phyloP scores from a whole-genome alignment of 495 filamentous ascomycete species.

The Penicillium bialowiezense region DNA sequence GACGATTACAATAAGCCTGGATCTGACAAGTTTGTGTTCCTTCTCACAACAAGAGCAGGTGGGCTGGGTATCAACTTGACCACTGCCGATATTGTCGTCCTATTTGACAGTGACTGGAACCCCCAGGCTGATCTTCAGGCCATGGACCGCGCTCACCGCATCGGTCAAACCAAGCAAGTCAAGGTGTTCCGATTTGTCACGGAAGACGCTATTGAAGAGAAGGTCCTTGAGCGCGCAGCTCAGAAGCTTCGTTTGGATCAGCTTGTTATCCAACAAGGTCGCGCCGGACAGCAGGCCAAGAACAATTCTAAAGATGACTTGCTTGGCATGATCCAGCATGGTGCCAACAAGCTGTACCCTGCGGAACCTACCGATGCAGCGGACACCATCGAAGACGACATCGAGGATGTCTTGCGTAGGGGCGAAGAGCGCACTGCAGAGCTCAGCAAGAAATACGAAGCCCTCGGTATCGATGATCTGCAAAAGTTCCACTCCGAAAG shows the following conservation, averaged over 20 bases:
- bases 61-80: slow-evolving; percentile 99
- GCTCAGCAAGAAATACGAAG: slow-evolving; percentile 90
- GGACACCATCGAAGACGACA: slow-evolving; percentile 78
- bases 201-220: slow-evolving; percentile 97
- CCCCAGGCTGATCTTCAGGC: slow-evolving; percentile 97
- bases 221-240: slow-evolving; percentile 94
- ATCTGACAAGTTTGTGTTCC: slow-evolving; percentile 96
- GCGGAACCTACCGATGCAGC: slow-evolving; percentile 52
- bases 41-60: slow-evolving; percentile 95
- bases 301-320: slow-evolving; percentile 93
- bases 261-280: slow-evolving; percentile 98
- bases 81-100: slow-evolving; percentile 89
- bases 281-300: slow-evolving; percentile 82
- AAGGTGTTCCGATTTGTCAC: slow-evolving; percentile 95
- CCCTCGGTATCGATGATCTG: slow-evolving; percentile 95
- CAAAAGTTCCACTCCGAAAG: slow-evolving; percentile 98
- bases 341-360: slow-evolving; percentile 82
- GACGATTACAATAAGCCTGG: slow-evolving; percentile 96
- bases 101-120: slow-evolving; percentile 99
- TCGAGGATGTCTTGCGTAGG: slow-evolving; percentile 80
- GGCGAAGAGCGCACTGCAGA: slow-evolving; percentile 88
- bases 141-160: slow-evolving; percentile 98
- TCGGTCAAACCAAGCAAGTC: slow-evolving; percentile 98
- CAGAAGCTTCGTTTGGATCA: slow-evolving; percentile 97
- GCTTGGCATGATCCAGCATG: slow-evolving; percentile 97